Percentiles rank a stretch among this genome's conserved stretches.
phyloP scores from a whole-genome alignment of 2,329 filamentous ascomycete species.

The Trichoderma hamatum region DNA sequence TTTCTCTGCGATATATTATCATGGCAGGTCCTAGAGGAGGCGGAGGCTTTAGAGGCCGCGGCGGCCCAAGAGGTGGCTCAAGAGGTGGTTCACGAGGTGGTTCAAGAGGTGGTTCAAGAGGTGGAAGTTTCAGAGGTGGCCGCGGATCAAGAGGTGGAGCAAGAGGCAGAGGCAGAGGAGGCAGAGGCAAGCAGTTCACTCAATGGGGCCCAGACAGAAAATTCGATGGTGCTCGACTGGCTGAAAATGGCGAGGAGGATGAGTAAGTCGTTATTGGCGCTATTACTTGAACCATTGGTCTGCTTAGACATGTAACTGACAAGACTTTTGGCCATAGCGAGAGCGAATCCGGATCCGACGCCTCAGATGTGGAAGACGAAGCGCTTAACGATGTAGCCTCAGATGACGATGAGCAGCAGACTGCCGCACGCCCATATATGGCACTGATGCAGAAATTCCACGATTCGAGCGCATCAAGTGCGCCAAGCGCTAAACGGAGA shows the following conservation, averaged over 20 bases:
- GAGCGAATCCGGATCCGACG: conserved; percentile 29
- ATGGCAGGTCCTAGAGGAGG: conserved; percentile 46
- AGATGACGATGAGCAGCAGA: conserved; percentile 51
- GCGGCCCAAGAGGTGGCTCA: conserved; percentile 28
- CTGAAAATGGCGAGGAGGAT: conserved; percentile 36
- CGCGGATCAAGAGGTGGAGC: conserved; percentile 35
- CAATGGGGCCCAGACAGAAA: conserved; percentile 44
- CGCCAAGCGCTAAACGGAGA: conserved; percentile 57
- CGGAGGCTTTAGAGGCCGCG: conserved; percentile 40
- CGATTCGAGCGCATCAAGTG: conserved; percentile 43
- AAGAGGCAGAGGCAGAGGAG: conserved; percentile 37
- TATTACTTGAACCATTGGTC: not conserved
- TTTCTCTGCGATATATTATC: not conserved
- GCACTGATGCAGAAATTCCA: conserved; percentile 61
- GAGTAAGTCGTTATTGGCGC: not conserved
- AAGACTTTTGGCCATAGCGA: conserved; percentile 14
- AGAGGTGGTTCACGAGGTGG: conserved; percentile 36
- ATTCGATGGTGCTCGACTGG: conserved; percentile 43
- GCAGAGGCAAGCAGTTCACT: conserved; percentile 38
- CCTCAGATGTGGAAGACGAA: conserved; percentile 42
- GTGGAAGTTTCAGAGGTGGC: conserved; percentile 41
- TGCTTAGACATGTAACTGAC: conserved; percentile 2
- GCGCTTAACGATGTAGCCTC: conserved; percentile 44
- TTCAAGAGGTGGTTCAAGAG: conserved; percentile 33
- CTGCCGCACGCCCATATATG: conserved; percentile 55